A percentile compares a stretch with the other conserved stretches of the same genome.
phyloP scores from a whole-genome alignment of 2,329 filamentous ascomycete species.

The Colletotrichum sp. region DNA sequence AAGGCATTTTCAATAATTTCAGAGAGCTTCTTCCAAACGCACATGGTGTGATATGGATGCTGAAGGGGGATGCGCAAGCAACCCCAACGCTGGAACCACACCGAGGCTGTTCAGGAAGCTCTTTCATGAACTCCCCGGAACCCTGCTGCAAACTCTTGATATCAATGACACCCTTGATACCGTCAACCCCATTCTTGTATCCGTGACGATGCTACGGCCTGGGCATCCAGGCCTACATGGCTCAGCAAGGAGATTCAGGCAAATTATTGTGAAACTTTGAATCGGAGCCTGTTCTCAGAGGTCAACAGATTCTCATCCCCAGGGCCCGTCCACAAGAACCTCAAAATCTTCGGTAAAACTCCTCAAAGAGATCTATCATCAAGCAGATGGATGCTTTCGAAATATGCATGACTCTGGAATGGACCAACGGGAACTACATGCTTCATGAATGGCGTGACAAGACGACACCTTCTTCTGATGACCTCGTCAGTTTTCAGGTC shows the following conservation, averaged over 20 bases:
- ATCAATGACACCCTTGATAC: neutral
- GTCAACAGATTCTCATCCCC: neutral
- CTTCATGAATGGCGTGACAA: neutral
- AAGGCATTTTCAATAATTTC: neutral
- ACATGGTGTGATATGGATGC: neutral
- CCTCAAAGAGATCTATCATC: neutral
- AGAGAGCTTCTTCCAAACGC: neutral
- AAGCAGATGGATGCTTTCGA: neutral
- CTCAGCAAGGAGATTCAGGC: neutral
- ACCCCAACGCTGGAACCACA: neutral
- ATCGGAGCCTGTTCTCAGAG: neutral
- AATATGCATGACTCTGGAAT: neutral
- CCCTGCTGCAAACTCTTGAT: neutral
- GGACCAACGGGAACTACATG: neutral
- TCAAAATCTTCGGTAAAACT: neutral
- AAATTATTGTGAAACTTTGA: neutral
- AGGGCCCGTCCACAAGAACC: neutral
- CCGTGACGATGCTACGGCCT: neutral
- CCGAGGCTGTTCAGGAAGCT: neutral
- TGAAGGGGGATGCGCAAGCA: neutral
- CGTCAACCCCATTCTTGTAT: neutral
- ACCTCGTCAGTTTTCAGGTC: neutral
- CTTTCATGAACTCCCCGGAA: neutral
- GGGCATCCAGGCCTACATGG: neutral
- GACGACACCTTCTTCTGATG: neutral